phyloP scores from a whole-genome alignment of 2,329 filamentous ascomycete species.

The Colletotrichum costaricense region DNA sequence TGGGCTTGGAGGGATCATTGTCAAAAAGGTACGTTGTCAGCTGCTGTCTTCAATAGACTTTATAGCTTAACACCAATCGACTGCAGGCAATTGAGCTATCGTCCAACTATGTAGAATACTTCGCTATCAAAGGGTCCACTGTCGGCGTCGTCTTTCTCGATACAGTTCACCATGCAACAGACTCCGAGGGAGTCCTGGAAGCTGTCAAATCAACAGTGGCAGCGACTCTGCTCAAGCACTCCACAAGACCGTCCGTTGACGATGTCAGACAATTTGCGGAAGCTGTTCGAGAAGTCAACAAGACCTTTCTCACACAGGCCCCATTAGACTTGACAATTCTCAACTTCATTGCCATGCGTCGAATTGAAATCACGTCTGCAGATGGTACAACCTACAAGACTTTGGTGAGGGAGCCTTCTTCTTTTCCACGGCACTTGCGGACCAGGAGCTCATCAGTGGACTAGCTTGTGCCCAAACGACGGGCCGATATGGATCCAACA shows the following conservation, averaged over 20 bases:
- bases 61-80: no score
- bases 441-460: background rate
- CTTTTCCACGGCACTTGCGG: background rate
- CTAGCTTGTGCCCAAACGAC: constrained; percentile 13
- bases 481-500: background rate
- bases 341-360: constrained; percentile 11
- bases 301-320: background rate
- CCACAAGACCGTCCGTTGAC: constrained; percentile 13
- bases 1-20: constrained; percentile 40
- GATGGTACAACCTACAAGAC: constrained; percentile 1
- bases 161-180: constrained; percentile 38
- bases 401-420: background rate
- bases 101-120: constrained; percentile 14
- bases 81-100: background rate
- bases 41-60: background rate
- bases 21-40: constrained; percentile 38
- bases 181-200: constrained; percentile 37
- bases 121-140: constrained; percentile 24
- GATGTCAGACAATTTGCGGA: constrained; percentile 39
- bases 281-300: constrained; percentile 37
- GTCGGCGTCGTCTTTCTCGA: constrained; percentile 39
- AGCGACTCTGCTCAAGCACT: constrained; percentile 9
- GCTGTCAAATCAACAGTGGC: constrained; percentile 36
- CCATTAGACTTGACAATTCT: constrained; percentile 1
- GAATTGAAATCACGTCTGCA: background rate